A percentile compares a stretch with the other conserved stretches of the same genome.
Conservation (phyloP, 2,329 filamentous ascomycete species). For the Colletotrichum sp. region DNA sequence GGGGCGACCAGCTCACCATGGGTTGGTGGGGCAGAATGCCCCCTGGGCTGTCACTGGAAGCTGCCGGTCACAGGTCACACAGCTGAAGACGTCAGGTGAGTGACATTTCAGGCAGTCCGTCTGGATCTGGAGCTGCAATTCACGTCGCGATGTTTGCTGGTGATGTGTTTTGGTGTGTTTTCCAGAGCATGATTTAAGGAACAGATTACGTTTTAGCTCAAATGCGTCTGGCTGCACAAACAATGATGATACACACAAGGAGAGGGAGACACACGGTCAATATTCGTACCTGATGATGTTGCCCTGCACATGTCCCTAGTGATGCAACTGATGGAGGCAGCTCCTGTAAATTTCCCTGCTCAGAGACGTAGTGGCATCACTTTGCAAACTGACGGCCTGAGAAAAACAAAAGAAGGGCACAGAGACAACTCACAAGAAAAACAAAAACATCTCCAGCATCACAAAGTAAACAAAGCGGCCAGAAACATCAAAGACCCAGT, state of each 20-base stretch:
- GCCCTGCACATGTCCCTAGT: neutral
- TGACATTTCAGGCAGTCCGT: neutral
- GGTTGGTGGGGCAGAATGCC: neutral
- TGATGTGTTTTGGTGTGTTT: neutral
- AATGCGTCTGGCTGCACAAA: neutral
- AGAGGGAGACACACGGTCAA: neutral
- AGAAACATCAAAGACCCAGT: neutral
- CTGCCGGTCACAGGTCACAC: neutral
- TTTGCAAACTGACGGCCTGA: neutral
- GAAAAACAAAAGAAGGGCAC: neutral
- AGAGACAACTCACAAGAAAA: neutral
- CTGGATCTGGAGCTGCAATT: neutral
- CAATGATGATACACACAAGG: neutral
- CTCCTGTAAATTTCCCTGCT: neutral
- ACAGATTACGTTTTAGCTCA: neutral
- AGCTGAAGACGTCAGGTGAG: conserved; percentile 7
- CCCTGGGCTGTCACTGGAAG: neutral
- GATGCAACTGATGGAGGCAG: neutral
- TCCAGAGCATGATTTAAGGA: neutral
- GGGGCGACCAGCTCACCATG: neutral
- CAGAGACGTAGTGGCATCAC: neutral
- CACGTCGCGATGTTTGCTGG: neutral
- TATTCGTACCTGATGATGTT: neutral
- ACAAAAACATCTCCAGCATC: neutral
- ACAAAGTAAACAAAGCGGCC: neutral